Evolutionary conservation across 768 basidiomycete genomes (phyloP), one percentile per base, ranked within the genome.

Genomic region (Mycena leptocephala): DNA sequence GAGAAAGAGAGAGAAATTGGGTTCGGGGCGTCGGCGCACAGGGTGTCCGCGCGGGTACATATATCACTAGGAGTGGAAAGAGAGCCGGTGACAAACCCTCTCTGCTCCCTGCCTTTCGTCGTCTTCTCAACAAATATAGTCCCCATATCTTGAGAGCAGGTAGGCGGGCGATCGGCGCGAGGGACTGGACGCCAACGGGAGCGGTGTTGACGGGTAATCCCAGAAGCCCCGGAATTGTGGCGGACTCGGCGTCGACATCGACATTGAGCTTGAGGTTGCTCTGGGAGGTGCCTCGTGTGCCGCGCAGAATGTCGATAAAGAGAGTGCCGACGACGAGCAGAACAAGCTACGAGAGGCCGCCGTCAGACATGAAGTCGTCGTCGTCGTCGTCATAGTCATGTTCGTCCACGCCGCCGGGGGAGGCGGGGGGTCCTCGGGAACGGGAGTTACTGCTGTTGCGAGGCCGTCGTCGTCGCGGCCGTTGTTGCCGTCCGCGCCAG

Each of bases 51-150:
- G 71, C 71, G 71, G 62, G 62, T 73, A n/a, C n/a, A n/a, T n/a
- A 73, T 73, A 59, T 24, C 71, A 72, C 71, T 43, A 14, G 55
- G 33, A 66, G 55, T 2, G 0, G 0, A 26, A 65, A 56, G 53
- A 64, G 62, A 56, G 59, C 43, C 35, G 35, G 61, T 32, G 18
- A 32, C n/a, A 20, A 5, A 28, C 33, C 48, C 70, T 55, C 62
- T 72, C 71, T 72, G 61, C 70, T 72, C 62, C 61, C 48, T 64
- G 70, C 70, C 71, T 65, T 72, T 32, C 58, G 22, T 70, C 58
- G 22, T 72, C n/a, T n/a, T n/a, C n/a, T n/a, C n/a, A n/a, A n/a
- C n/a, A n/a, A n/a, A n/a, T n/a, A n/a, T n/a, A n/a, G n/a, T n/a
- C n/a, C n/a, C n/a, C n/a, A n/a, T 0, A 55, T n/a, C 0, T 13